A percentile compares a stretch with the other conserved stretches of the same genome.
phyloP scores from a whole-genome alignment of 2,329 filamentous ascomycete genomes.

The Claviceps cyperi region DNA sequence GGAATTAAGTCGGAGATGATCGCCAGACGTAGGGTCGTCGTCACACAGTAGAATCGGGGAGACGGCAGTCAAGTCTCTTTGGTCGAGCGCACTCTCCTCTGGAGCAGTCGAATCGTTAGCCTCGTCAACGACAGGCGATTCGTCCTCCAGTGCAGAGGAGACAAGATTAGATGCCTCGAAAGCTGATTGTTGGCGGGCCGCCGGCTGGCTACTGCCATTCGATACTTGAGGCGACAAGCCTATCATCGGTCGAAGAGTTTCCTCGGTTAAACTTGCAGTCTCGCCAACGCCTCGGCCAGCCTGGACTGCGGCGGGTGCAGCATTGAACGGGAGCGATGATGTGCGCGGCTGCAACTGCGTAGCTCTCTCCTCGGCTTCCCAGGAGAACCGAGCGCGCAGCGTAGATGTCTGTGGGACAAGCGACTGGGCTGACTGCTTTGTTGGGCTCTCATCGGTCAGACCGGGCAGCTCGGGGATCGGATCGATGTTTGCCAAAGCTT shows the following conservation, averaged over 20 bases:
- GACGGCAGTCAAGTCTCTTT: slow-evolving; percentile 19
- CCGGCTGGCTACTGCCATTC: neutral
- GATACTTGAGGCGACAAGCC: neutral
- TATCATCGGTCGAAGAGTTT: neutral
- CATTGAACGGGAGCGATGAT: neutral
- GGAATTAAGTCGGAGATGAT: neutral
- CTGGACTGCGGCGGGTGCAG: neutral
- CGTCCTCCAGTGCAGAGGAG: slow-evolving; percentile 22
- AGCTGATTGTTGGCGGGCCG: slow-evolving; percentile 4
- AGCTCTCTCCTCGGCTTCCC: slow-evolving; percentile 23
- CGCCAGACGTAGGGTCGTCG: slow-evolving; percentile 21
- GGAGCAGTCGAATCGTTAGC: slow-evolving; percentile 23
- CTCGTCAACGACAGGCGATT: slow-evolving; percentile 10
- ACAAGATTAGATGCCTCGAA: slow-evolving; percentile 30
- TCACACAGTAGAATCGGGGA: slow-evolving; percentile 24
- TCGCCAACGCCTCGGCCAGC: neutral
- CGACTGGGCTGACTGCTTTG: neutral
- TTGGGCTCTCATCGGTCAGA: neutral
- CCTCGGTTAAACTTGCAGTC: neutral
- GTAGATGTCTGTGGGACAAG: slow-evolving; percentile 2
- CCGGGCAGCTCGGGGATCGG: slow-evolving; percentile 1
- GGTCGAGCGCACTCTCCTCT: slow-evolving; percentile 29
- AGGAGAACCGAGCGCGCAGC: slow-evolving; percentile 22
- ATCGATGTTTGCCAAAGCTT: neutral
- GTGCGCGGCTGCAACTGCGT: slow-evolving; percentile 7